phyloP scores from a whole-genome alignment of 2,329 filamentous ascomycete genomes.

The Pestalotiopsis sp. region DNA sequence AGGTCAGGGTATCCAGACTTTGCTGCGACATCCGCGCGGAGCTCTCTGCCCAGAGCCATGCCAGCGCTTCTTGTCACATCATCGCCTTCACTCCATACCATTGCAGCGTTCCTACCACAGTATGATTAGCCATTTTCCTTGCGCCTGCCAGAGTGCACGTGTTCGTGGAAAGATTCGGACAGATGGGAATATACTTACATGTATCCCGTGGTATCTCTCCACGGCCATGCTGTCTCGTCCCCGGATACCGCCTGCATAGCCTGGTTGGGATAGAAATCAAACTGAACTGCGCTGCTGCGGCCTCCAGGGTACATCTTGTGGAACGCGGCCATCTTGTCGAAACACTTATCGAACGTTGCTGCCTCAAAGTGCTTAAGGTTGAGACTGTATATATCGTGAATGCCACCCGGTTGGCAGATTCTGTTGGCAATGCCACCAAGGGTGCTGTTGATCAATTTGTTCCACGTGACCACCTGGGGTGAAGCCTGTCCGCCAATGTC shows the following conservation, averaged over 20 bases:
- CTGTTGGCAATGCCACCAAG: background rate
- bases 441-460: background rate
- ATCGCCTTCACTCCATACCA: background rate
- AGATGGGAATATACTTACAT: background rate
- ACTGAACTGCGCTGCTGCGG: background rate
- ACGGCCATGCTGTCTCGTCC: background rate
- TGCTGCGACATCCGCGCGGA: background rate
- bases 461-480: background rate
- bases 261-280: background rate
- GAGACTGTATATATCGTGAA: background rate
- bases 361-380: background rate
- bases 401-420: background rate
- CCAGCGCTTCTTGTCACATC: background rate
- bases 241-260: background rate
- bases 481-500: background rate
- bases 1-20: background rate
- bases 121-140: background rate
- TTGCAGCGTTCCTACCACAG: no score
- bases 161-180: background rate
- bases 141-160: background rate
- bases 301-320: background rate
- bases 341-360: background rate
- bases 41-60: background rate
- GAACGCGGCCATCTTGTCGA: background rate
- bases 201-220: background rate